A percentile compares a stretch with the other conserved stretches of the same genome.
These are phyloP conservation scores for Trametes hirsuta DNA, from an alignment of 1,284 basidiomycete species.

Conservation along the genomic window DNA sequence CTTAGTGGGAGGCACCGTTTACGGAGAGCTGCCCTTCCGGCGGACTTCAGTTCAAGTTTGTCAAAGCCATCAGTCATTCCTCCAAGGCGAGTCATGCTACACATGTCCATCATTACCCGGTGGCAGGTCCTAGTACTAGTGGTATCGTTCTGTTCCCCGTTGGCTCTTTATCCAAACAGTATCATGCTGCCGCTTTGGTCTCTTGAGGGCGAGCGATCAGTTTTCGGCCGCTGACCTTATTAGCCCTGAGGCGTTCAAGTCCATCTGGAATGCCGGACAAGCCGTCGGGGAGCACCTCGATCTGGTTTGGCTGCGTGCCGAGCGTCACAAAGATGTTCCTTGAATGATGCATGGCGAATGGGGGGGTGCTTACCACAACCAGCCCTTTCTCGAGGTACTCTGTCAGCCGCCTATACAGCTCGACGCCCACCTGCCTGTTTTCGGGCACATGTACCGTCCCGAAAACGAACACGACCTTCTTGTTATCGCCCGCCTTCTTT, in stretches of 20 bases:
- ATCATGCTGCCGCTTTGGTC: no score
- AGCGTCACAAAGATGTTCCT: not conserved
- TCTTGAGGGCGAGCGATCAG: constrained; percentile 35
- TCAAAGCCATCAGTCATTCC: no score
- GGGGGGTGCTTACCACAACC: constrained; percentile 37
- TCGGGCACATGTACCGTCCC: constrained; percentile 8
- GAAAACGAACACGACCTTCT: constrained; percentile 11
- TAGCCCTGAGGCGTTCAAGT: constrained; percentile 42
- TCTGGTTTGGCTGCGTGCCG: constrained; percentile 16
- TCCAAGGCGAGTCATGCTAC: no score
- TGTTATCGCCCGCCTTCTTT: not conserved
- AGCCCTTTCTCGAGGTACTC: constrained; percentile 38
- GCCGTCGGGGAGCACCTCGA: constrained; percentile 50
- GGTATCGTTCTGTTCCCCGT: no score
- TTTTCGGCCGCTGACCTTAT: constrained; percentile 51
- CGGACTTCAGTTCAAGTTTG: no score
- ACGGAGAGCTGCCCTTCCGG: no score
- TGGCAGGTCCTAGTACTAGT: no score
- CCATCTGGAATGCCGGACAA: constrained; percentile 48
- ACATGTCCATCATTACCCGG: no score
- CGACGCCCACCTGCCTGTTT: constrained; percentile 31
- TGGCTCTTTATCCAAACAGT: no score
- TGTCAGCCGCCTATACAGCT: constrained; percentile 33
- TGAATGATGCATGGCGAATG: no score
- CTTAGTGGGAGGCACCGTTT: no score